Evolutionary conservation across 768 basidiomycete species (phyloP), one percentile per base, ranked within the genome.

Genomic region (Xanthoconium stramineum): DNA sequence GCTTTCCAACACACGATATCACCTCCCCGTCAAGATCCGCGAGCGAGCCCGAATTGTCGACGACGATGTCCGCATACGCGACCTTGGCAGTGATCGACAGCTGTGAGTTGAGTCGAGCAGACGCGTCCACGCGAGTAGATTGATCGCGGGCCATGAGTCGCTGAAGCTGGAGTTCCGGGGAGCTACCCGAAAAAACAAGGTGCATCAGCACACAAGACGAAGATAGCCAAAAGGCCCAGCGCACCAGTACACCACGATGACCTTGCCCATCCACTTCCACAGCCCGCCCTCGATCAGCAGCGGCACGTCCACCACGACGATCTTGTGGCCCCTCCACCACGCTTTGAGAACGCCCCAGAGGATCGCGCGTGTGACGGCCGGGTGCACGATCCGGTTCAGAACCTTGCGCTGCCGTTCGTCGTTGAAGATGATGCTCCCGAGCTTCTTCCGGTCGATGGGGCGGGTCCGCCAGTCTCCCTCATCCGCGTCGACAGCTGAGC

Each of bases 211-310:
- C 20, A 33, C 17, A 5, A 42, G 24, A 43, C 19, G 42, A 36
- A 6, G 28, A n/a, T 29, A 24, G 9, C 43, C 19, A 28, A 29
- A 46, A n/a, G 12, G 30, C 29, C 30, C 6, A 5, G 45, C 43
- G 48, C 52, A 97, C 96, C 94, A 97, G 67, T 93, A 95, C 6
- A 97, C 94, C 11, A 99, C 86, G 4, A 94, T 79, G 24, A 98
- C 85, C 58, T 81, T 80, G 5, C 86, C 94, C 44, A 94, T 88
- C 80, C 83, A 88, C 65, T 80, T 83, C 83, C 88, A 93, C 37
- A 98, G 67, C 3, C 87, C 87, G 1, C 89, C 85, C 69, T 99
- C 97, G 54, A 99, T 87, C 53, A 99, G 75, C 49, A 98, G 73
- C 33, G 97, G 97, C 6, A 97, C 90, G 70, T 98, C 97, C 61